Evolutionary conservation across 495 filamentous ascomycete species (phyloP), one percentile per base, ranked within the genome.

Genomic region (Apodospora peruviana): DNA sequence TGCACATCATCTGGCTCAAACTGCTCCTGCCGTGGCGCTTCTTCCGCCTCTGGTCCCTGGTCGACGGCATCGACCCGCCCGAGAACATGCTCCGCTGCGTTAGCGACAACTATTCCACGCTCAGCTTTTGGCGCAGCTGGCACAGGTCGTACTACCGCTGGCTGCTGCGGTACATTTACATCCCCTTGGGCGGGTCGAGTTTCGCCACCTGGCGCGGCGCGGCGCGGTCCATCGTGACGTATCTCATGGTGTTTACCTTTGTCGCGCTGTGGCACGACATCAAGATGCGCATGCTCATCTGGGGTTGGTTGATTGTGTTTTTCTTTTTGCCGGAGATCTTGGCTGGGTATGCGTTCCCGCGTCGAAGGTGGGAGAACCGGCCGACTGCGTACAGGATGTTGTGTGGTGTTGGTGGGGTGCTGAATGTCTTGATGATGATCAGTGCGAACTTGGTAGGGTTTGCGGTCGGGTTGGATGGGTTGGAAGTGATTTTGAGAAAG

Each of bases 21-120:
- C 84, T 99, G 0, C 82, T 99, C 0, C 79, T 97, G 3, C 94
- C 91, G 11, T 99, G 90, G 90, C 87, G 93, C 7, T 86, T 97
- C 69, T 99, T 99, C 80, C 88, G 93, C 5, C 79, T 99, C 18
- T 99, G 93, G 93, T 73, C 87, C 0, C 77, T 97, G 2, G 59
- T 89, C 35, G 93, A 99, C 63, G 85, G 86, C 52, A 80, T 97
- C 58, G 93, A 99, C 62, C 90, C 93, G 0, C 91, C 93, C 2
- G 93, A 99, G 65, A 99, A 99, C 69, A 93, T 99, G 88, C 78
- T 97, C 43, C 89, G 93, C 58, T 99, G 93, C 72, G 88, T 96
- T 71, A 88, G 83, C 56, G 81, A 99, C 70, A 97, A 97, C 65
- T 96, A 91, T 71, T 91, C 85, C 47, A 83, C 87, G 5, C 74